A percentile compares a stretch with the other conserved stretches of the same genome.
These are phyloP conservation scores for Moesziomyces globuligerus DNA, from an alignment of 1,284 basidiomycete genomes.

Conservation along the genomic window DNA sequence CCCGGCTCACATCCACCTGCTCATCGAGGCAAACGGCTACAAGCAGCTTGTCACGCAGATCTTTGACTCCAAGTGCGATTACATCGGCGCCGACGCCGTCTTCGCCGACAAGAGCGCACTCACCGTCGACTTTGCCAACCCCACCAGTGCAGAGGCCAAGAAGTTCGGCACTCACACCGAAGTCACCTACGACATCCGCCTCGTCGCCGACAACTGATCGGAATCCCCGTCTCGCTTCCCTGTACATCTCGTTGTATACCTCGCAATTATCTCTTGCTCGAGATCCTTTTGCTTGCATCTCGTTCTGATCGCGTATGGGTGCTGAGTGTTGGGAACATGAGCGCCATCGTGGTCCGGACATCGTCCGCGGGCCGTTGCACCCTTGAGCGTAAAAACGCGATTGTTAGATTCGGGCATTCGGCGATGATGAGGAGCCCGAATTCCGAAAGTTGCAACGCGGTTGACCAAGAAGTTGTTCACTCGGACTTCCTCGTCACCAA, in stretches of 20 bases:
- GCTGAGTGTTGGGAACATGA: too few species aligned
- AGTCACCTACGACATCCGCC: conserved; percentile 57
- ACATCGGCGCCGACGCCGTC: conserved; percentile 68
- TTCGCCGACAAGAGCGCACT: conserved; percentile 68
- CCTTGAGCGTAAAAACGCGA: too few species aligned
- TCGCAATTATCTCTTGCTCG: too few species aligned
- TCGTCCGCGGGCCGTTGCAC: too few species aligned
- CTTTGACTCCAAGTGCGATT: conserved; percentile 67
- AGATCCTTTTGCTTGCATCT: too few species aligned
- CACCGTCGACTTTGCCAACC: conserved; percentile 61
- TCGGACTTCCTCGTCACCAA: too few species aligned
- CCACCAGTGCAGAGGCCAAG: conserved; percentile 30
- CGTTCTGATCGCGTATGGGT: too few species aligned
- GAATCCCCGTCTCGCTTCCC: too few species aligned
- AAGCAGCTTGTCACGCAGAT: conserved; percentile 55
- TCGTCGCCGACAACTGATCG: conserved; percentile 42
- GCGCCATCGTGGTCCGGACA: too few species aligned
- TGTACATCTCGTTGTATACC: too few species aligned
- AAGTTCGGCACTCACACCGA: conserved; percentile 37
- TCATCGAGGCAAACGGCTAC: conserved; percentile 32
- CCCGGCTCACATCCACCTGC: conserved; percentile 68
- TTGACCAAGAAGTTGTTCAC: too few species aligned
- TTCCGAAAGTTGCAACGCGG: too few species aligned
- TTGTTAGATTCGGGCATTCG: background rate
- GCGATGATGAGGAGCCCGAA: conserved; percentile 2